phyloP scores from a whole-genome alignment of 2,329 filamentous ascomycete species.

The Pyrenophora teres region DNA sequence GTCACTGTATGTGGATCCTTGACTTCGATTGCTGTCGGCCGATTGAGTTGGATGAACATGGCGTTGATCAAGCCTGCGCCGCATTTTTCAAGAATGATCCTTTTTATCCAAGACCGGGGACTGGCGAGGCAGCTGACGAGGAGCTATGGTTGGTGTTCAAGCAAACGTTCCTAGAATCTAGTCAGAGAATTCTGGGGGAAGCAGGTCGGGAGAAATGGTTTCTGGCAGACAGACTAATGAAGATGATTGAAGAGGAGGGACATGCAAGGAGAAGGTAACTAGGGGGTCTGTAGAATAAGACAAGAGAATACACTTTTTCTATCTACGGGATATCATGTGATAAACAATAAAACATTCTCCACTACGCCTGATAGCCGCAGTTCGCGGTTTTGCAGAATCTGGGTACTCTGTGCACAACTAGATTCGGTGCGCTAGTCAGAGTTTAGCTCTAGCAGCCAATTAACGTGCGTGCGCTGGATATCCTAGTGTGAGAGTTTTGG shows the following conservation, averaged over 20 bases:
- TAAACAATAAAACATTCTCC: too few species aligned
- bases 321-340: too few species aligned
- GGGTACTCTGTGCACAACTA: too few species aligned
- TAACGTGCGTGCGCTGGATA: too few species aligned
- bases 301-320: too few species aligned
- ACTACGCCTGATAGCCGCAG: too few species aligned
- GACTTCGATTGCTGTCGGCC: slow-evolving; percentile 64
- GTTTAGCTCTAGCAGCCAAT: too few species aligned
- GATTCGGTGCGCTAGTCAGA: too few species aligned
- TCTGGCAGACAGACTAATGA: background rate
- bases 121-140: slow-evolving; percentile 9
- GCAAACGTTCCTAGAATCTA: background rate
- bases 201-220: background rate
- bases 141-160: slow-evolving; percentile 4
- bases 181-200: background rate
- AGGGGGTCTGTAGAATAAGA: too few species aligned
- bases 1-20: slow-evolving; percentile 50
- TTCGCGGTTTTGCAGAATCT: too few species aligned
- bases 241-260: background rate
- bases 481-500: too few species aligned
- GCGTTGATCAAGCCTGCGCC: slow-evolving; percentile 50
- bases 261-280: too few species aligned
- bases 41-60: slow-evolving; percentile 44
- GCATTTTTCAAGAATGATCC: slow-evolving; percentile 59
- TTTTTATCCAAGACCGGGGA: slow-evolving; percentile 50